Conservation (phyloP, 768 basidiomycete species). For the Trametes punicea region DNA sequence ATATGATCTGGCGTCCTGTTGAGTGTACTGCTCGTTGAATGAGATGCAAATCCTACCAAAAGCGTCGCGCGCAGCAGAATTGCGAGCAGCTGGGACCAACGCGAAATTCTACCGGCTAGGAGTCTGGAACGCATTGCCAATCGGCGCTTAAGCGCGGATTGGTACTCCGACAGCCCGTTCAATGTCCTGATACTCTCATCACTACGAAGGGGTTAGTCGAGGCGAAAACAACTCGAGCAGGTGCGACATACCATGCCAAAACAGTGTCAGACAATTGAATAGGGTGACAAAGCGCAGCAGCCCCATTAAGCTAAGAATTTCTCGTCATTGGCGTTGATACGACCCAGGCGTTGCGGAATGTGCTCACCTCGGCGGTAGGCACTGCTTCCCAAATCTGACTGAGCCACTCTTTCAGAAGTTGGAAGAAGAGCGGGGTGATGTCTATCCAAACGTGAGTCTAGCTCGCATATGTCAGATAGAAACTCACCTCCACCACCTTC, state of each 20-base stretch:
- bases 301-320: constrained; percentile 12
- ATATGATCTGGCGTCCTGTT: background rate
- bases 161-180: constrained; percentile 4
- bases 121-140: background rate
- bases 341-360: background rate
- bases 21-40: background rate
- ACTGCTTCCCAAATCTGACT: constrained; percentile 42
- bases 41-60: constrained; percentile 7
- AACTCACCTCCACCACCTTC: constrained; percentile 41
- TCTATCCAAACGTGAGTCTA: background rate
- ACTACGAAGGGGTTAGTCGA: background rate
- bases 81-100: constrained; percentile 3
- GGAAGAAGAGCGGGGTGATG: constrained; percentile 27
- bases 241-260: constrained; percentile 17
- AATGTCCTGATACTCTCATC: constrained; percentile 2
- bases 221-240: no score
- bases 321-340: background rate
- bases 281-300: constrained; percentile 21
- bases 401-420: constrained; percentile 48
- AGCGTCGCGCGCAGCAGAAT: constrained; percentile 7
- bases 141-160: constrained; percentile 15
- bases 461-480: background rate
- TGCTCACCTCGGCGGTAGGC: constrained; percentile 5
- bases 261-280: constrained; percentile 18
- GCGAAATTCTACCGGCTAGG: background rate